Conservation (phyloP, 495 filamentous ascomycete genomes). For the Parmelia sp. region DNA sequence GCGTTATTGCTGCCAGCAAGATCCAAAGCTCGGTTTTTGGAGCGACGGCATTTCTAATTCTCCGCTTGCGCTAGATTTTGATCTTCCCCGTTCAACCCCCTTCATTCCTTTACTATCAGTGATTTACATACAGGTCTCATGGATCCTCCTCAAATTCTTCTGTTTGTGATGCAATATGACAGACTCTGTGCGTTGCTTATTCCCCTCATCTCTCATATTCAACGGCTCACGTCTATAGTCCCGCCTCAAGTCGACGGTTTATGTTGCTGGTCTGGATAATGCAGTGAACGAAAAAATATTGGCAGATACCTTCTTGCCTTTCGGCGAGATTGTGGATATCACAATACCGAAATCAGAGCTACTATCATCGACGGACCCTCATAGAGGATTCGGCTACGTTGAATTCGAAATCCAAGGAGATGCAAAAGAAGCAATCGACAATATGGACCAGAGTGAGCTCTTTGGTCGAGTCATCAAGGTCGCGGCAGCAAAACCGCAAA, state of each 20-base stretch:
- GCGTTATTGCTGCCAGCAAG: not conserved
- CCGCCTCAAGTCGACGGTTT: slow-evolving; percentile 82
- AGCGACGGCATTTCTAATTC: not conserved
- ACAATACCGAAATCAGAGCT: slow-evolving; percentile 79
- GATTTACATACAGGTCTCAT: not conserved
- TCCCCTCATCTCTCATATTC: not conserved
- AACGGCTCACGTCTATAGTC: slow-evolving; percentile 32
- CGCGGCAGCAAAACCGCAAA: slow-evolving; percentile 83
- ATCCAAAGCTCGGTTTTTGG: not conserved
- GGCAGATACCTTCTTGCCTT: slow-evolving; percentile 89
- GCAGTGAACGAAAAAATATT: slow-evolving; percentile 66
- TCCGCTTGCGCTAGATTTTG: not conserved
- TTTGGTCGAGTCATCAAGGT: slow-evolving; percentile 90
- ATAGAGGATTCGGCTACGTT: slow-evolving; percentile 93
- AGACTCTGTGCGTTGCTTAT: slow-evolving; percentile 16
- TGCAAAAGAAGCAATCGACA: slow-evolving; percentile 93
- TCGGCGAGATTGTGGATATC: slow-evolving; percentile 88
- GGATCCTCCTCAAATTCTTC: too few species aligned
- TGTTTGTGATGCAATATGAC: slow-evolving; percentile 11
- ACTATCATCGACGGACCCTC: slow-evolving; percentile 61
- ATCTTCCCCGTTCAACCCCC: not conserved
- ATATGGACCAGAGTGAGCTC: slow-evolving; percentile 97
- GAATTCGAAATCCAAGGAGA: slow-evolving; percentile 85
- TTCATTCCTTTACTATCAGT: not conserved
- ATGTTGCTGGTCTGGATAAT: slow-evolving; percentile 82